Conservation (phyloP, 805 yeast species). For the Jamesozyma spencerorum region DNA sequence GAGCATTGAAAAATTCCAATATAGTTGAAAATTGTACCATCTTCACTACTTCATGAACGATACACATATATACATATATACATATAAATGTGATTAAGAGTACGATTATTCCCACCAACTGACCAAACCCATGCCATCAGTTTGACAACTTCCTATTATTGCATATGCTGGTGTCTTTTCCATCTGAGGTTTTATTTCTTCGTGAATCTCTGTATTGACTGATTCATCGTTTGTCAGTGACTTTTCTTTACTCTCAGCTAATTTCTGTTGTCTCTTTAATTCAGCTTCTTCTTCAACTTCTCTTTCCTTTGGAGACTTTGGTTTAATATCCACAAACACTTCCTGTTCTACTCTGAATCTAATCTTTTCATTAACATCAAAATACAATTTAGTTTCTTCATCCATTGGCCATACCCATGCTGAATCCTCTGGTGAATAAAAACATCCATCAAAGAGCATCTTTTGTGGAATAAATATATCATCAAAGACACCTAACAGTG, state of each 20-base stretch:
- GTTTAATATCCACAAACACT: slow-evolving; percentile 73
- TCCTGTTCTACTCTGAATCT: slow-evolving; percentile 88
- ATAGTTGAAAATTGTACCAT: too few species aligned
- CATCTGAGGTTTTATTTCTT: slow-evolving; percentile 13
- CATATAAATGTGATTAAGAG: too few species aligned
- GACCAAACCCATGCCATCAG: slow-evolving; percentile 93
- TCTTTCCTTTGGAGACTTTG: slow-evolving; percentile 55
- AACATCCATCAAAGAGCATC: slow-evolving; percentile 69
- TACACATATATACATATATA: too few species aligned
- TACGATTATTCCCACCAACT: slow-evolving; percentile 80
- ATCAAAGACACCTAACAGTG: slow-evolving; percentile 70
- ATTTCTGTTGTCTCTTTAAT: slow-evolving; percentile 6
- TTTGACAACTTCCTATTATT: slow-evolving; percentile 80
- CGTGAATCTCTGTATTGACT: slow-evolving; percentile 20
- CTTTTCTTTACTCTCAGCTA: background rate
- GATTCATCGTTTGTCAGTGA: slow-evolving; percentile 3
- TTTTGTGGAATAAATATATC: slow-evolving; percentile 84
- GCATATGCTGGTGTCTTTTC: slow-evolving; percentile 70
- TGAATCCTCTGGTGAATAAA: slow-evolving; percentile 60
- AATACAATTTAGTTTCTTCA: slow-evolving; percentile 64
- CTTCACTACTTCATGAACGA: too few species aligned
- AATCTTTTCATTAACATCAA: slow-evolving; percentile 86
- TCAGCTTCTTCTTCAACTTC: slow-evolving; percentile 30
- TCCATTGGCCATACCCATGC: slow-evolving; percentile 91
- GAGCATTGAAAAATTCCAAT: too few species aligned